Evolutionary conservation across 2,329 filamentous ascomycete genomes (phyloP).

Genomic region (Hypoxylon sp.): DNA sequence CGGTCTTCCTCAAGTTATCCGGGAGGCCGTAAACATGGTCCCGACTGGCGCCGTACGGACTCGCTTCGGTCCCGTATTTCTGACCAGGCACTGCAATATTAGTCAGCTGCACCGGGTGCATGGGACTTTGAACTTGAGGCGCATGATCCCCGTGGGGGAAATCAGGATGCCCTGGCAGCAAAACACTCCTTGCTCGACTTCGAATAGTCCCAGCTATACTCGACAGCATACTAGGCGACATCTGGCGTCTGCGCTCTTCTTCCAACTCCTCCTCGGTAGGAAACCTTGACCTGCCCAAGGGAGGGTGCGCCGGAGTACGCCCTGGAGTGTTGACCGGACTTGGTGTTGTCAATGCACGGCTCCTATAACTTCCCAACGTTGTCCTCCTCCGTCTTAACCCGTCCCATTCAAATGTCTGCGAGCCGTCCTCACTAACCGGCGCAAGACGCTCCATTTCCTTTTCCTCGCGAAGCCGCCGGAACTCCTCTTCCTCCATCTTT

Average conservation of each 20-base stretch:
- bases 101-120: conserved; percentile 74
- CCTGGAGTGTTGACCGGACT: conserved; percentile 55
- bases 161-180: conserved; percentile 59
- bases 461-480: conserved; percentile 83
- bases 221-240: conserved; percentile 65
- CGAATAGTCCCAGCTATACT: conserved; percentile 72
- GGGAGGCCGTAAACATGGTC: conserved; percentile 68
- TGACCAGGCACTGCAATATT: conserved; percentile 69
- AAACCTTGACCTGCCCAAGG: conserved; percentile 89
- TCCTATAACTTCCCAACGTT: conserved; percentile 61
- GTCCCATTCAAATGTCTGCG: conserved; percentile 84
- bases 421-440: conserved; percentile 82
- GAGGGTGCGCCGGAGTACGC: conserved; percentile 76
- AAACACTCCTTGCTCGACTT: conserved; percentile 59
- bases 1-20: conserved; percentile 60
- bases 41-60: conserved; percentile 58
- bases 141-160: conserved; percentile 57
- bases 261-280: conserved; percentile 76
- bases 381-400: conserved; percentile 82
- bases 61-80: conserved; percentile 61
- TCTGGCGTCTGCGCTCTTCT: conserved; percentile 65
- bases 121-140: conserved; percentile 65
- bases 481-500: conserved; percentile 84
- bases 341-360: conserved; percentile 56
- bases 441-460: conserved; percentile 78